phyloP scores from a whole-genome alignment of 768 basidiomycete species.

The Multifurca ochricompacta region DNA sequence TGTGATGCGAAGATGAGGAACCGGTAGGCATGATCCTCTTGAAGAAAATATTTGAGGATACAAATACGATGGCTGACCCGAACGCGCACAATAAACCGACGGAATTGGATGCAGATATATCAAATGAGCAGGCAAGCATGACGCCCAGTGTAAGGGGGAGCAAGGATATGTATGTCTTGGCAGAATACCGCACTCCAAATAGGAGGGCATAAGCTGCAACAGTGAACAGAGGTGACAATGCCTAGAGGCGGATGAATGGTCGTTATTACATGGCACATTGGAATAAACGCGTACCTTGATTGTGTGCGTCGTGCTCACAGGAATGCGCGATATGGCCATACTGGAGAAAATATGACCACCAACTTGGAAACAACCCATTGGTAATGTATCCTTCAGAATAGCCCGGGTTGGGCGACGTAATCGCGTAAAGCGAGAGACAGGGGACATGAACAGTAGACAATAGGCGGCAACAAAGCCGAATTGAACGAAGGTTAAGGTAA shows the following conservation, averaged over 20 bases:
- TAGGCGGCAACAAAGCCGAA: constrained; percentile 90
- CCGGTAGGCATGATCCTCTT: constrained; percentile 89
- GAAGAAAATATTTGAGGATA: constrained; percentile 97
- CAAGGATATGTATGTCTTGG: constrained; percentile 85
- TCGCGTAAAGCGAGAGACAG: constrained; percentile 55
- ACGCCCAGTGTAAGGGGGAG: constrained; percentile 94
- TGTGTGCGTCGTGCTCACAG: constrained; percentile 96
- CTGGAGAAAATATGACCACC: constrained; percentile 97
- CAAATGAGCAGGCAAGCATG: constrained; percentile 95
- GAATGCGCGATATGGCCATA: constrained; percentile 93
- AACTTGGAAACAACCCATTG: constrained; percentile 98
- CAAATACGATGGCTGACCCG: constrained; percentile 94
- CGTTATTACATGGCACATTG: not conserved
- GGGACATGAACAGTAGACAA: constrained; percentile 80
- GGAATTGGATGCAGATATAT: constrained; percentile 78
- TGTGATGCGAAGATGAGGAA: constrained; percentile 44
- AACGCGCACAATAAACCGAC: constrained; percentile 92
- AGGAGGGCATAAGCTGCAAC: constrained; percentile 91
- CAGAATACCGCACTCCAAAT: constrained; percentile 90
- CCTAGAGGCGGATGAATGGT: constrained; percentile 39
- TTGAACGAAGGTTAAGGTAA: constrained; percentile 96
- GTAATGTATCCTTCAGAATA: constrained; percentile 73
- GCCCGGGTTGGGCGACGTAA: constrained; percentile 63
- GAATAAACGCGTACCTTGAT: constrained; percentile 69
- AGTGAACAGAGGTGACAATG: constrained; percentile 93